A percentile compares a stretch with the other conserved stretches of the same genome.
Evolutionary conservation across 176 grass and related monocot genomes (phyloP).

Genomic region (Lolium multiflorum): DNA sequence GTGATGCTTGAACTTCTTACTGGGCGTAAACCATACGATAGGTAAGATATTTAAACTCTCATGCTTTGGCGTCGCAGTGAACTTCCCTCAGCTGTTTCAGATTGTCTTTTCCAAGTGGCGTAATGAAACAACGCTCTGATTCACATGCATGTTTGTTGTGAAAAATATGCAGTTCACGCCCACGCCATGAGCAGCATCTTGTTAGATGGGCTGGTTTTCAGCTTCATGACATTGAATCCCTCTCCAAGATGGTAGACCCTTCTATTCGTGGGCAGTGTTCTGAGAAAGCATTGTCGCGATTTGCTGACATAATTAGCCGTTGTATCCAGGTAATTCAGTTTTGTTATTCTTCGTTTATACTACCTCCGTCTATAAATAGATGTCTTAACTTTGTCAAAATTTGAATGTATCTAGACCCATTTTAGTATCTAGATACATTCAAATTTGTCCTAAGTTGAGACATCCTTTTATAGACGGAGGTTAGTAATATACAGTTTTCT

Average conservation of each 20-base stretch:
- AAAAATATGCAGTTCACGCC: constrained; percentile 67
- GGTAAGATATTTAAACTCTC: constrained; percentile 48
- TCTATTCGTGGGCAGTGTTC: constrained; percentile 68
- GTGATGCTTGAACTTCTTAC: constrained; percentile 99
- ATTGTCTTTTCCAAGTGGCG: background rate
- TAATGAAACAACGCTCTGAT: constrained; percentile 3
- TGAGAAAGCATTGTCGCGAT: constrained; percentile 87
- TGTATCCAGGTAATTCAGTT: constrained; percentile 80
- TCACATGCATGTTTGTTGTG: constrained; percentile 23
- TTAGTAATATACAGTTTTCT: background rate
- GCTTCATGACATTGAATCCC: constrained; percentile 86
- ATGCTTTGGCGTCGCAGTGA: constrained; percentile 30
- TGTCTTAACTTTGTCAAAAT: no score
- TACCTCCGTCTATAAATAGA: no score
- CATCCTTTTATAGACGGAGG: no score
- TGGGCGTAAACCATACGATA: constrained; percentile 87
- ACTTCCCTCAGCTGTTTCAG: background rate
- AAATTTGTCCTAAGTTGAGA: no score
- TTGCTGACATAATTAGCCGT: constrained; percentile 94
- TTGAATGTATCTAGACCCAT: no score
- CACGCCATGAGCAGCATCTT: constrained; percentile 80
- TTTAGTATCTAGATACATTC: no score
- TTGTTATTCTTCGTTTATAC: background rate
- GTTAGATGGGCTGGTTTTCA: constrained; percentile 96
- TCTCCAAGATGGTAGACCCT: constrained; percentile 90